phyloP scores from a whole-genome alignment of 345 rosid species.

The Ailanthus altissimus region DNA sequence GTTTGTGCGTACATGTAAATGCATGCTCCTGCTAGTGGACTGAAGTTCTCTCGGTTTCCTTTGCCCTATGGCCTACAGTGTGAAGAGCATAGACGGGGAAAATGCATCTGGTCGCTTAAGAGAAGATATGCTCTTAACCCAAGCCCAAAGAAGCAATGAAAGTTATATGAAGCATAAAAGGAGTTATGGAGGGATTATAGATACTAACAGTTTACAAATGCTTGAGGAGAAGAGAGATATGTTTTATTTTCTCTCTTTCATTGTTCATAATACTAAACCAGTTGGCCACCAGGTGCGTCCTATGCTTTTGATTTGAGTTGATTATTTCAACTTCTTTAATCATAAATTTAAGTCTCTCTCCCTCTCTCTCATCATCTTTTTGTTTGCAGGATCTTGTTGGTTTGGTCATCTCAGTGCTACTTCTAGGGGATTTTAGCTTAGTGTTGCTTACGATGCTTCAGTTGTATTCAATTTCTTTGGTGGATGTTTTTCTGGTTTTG shows the following conservation, averaged over 20 bases:
- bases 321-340: not conserved
- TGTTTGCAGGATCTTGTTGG: conserved; percentile 96
- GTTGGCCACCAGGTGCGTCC: conserved; percentile 91
- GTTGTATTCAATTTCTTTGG: conserved; percentile 89
- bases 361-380: conserved; percentile 14
- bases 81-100: conserved; percentile 38
- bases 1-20: not conserved
- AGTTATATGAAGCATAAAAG: conserved; percentile 49
- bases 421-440: conserved; percentile 98
- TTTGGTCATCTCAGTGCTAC: conserved; percentile 91
- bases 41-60: conserved; percentile 30
- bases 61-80: conserved; percentile 37
- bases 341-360: conserved; percentile 1
- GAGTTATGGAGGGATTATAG: conserved; percentile 61
- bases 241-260: conserved; percentile 81
- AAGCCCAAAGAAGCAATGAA: conserved; percentile 46
- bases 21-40: not conserved
- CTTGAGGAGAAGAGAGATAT: conserved; percentile 87
- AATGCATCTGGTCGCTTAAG: conserved; percentile 41
- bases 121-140: conserved; percentile 49
- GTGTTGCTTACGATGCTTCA: conserved; percentile 96
- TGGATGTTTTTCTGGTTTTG: conserved; percentile 78
- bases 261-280: conserved; percentile 94
- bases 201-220: conserved; percentile 68
- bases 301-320: conserved; percentile 1